Conservation (phyloP, 495 filamentous ascomycete species). For the Tetracladium setigerum region DNA sequence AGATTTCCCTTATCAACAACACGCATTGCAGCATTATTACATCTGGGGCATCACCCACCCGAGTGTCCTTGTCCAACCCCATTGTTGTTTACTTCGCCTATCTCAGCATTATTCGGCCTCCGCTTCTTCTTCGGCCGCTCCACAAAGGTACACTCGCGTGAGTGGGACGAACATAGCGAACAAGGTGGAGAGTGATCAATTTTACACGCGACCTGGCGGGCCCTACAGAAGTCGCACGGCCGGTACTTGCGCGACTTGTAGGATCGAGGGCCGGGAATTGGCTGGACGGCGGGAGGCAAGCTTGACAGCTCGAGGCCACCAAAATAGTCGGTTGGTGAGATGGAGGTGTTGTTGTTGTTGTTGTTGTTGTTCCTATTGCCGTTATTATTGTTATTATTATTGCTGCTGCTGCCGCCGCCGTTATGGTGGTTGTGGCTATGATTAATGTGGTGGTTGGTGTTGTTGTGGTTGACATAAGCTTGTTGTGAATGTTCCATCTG, state of each 20-base stretch:
- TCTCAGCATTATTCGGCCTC: constrained; percentile 16
- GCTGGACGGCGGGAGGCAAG: constrained; percentile 6
- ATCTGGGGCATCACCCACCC: constrained; percentile 5
- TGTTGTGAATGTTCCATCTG: too few species aligned
- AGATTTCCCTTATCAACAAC: background rate
- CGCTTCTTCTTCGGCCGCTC: constrained; percentile 24
- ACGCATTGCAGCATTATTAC: background rate
- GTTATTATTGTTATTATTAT: too few species aligned
- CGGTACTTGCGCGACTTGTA: constrained; percentile 23
- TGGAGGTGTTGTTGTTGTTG: constrained; percentile 2
- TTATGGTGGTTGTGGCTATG: too few species aligned
- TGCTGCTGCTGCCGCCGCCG: too few species aligned
- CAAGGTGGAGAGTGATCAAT: constrained; percentile 23
- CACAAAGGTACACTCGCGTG: constrained; percentile 28
- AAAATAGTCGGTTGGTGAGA: constrained; percentile 22
- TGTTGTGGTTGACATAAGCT: too few species aligned
- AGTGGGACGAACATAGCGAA: constrained; percentile 25
- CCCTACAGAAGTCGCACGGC: constrained; percentile 22
- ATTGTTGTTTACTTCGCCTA: constrained; percentile 3
- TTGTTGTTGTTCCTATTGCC: too few species aligned
- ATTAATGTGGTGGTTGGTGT: too few species aligned
- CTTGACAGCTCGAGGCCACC: constrained; percentile 14
- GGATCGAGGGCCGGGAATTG: constrained; percentile 9
- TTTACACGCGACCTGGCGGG: constrained; percentile 19
- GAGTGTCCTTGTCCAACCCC: constrained; percentile 11